Conservation (phyloP, 2,329 filamentous ascomycete species). For the Paracoccidioides brasiliensis region DNA sequence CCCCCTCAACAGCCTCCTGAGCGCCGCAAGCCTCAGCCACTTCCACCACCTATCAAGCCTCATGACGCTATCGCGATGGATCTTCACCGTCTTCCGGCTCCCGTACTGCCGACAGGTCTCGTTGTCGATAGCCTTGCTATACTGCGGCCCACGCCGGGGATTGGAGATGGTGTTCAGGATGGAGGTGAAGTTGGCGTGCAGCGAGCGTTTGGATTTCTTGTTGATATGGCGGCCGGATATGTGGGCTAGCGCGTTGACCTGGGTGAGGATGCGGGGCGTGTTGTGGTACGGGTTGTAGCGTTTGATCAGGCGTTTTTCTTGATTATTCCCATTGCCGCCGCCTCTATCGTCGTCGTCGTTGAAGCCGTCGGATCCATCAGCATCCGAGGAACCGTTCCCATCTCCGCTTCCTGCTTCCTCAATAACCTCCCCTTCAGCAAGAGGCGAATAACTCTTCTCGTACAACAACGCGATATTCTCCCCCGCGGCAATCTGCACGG, state of each 20-base stretch:
- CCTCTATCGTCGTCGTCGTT: constrained; percentile 20
- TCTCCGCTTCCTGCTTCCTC: constrained; percentile 31
- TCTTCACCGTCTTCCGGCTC: constrained; percentile 47
- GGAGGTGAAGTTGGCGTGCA: constrained; percentile 55
- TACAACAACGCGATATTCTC: constrained; percentile 72
- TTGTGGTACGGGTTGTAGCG: constrained; percentile 56
- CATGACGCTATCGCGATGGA: constrained; percentile 47
- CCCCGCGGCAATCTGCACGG: constrained; percentile 64
- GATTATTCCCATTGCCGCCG: constrained; percentile 8
- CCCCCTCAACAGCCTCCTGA: constrained; percentile 48
- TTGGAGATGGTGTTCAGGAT: constrained; percentile 54
- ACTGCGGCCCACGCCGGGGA: constrained; percentile 52
- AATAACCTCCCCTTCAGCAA: constrained; percentile 42
- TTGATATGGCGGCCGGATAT: constrained; percentile 49
- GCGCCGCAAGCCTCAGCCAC: constrained; percentile 47
- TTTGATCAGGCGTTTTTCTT: constrained; percentile 40
- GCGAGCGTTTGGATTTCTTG: constrained; percentile 52
- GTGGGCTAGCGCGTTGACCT: constrained; percentile 46
- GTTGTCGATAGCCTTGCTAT: constrained; percentile 50
- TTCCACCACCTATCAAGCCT: constrained; percentile 65
- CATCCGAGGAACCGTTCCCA: constrained; percentile 31
- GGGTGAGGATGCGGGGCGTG: constrained; percentile 46
- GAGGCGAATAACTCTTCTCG: constrained; percentile 53
- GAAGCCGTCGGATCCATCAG: constrained; percentile 25
- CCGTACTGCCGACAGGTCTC: constrained; percentile 49